These are phyloP conservation scores for Penicillium lividum DNA, from an alignment of 495 filamentous ascomycete species.

Conservation along the genomic window DNA sequence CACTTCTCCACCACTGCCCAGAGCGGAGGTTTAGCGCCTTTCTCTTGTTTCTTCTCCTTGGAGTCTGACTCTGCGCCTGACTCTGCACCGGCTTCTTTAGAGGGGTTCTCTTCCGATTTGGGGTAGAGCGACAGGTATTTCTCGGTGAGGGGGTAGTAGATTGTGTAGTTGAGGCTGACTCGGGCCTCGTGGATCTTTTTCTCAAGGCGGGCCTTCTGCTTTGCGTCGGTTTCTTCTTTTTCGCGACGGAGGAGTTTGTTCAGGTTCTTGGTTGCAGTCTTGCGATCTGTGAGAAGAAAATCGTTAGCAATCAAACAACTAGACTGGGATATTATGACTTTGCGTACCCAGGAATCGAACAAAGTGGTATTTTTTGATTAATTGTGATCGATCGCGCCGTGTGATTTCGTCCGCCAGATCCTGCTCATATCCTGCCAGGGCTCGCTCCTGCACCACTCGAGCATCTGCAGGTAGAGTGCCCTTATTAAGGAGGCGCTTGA, in stretches of 20 bases:
- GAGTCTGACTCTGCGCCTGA: slow-evolving; percentile 23
- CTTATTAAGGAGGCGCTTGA: slow-evolving; percentile 59
- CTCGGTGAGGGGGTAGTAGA: slow-evolving; percentile 76
- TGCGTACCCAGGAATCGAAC: slow-evolving; percentile 78
- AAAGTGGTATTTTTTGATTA: slow-evolving; percentile 91
- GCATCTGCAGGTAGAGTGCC: slow-evolving; percentile 71
- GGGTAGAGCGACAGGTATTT: slow-evolving; percentile 80
- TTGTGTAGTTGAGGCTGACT: slow-evolving; percentile 84
- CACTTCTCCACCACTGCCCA: slow-evolving; percentile 70
- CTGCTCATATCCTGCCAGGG: slow-evolving; percentile 70
- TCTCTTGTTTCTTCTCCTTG: slow-evolving; percentile 21
- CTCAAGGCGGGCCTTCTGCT: slow-evolving; percentile 52
- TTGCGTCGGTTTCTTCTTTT: slow-evolving; percentile 52
- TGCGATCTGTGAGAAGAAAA: slow-evolving; percentile 61
- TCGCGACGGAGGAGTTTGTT: slow-evolving; percentile 54
- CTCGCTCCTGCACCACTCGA: slow-evolving; percentile 75
- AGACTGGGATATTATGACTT: neutral
- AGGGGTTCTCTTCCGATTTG: slow-evolving; percentile 34
- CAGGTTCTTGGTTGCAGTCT: slow-evolving; percentile 74
- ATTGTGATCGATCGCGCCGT: slow-evolving; percentile 62
- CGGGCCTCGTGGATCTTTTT: slow-evolving; percentile 66
- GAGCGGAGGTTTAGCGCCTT: slow-evolving; percentile 53
- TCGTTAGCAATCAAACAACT: slow-evolving; percentile 3
- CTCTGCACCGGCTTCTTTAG: slow-evolving; percentile 18
- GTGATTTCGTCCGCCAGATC: slow-evolving; percentile 66